Evolutionary conservation across 805 yeast species (phyloP), one percentile per base, ranked within the genome.

Genomic region (Spathaspora gorwiae): DNA sequence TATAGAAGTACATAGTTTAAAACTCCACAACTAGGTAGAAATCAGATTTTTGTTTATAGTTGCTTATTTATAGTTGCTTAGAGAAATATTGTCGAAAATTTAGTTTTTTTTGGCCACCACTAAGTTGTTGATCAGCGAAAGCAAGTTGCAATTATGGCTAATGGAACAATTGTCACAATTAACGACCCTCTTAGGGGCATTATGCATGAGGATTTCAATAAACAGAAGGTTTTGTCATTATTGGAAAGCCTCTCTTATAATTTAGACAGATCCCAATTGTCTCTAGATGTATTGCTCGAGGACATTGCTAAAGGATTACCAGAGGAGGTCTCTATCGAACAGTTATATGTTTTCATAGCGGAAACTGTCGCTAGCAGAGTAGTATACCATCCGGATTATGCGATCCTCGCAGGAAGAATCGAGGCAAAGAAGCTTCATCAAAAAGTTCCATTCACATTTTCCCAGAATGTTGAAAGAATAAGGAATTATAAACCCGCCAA

Each of bases 381-480:
- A 7, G 60, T 62, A 2, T 48, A 54, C 35, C 72, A 70, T 46
- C 73, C 73, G 1, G 69, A 65, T 40, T 64, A 56, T 45, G 53
- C 72, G 6, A 39, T 56, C 2, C 52, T 69, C 41, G 74, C 75
- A 0, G 75, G 73, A 1, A 49, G 72, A 37, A 55, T 70, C 1
- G 70, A 60, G 42, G 68, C 70, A 1, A 39, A 38, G n/a, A 59
- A 59, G 33, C 40, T 70, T 35, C 66, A 59, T 39, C 47, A 52
- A 37, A 36, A 41, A 15, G 53, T 57, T 9, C 38, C 44, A 1
- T 24, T 8, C 4, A 40, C 56, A 13, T 70, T 70, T 37, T 49
- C 64, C 30, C 61, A 55, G 9, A 62, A 56, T 51, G 53, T 65
- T 13, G 37, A 35, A 7, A 29, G 51, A 12, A 47, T 64, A 33